These are phyloP conservation scores for Verticillium isaacii DNA, from an alignment of 2,329 filamentous ascomycete genomes.

Conservation along the genomic window DNA sequence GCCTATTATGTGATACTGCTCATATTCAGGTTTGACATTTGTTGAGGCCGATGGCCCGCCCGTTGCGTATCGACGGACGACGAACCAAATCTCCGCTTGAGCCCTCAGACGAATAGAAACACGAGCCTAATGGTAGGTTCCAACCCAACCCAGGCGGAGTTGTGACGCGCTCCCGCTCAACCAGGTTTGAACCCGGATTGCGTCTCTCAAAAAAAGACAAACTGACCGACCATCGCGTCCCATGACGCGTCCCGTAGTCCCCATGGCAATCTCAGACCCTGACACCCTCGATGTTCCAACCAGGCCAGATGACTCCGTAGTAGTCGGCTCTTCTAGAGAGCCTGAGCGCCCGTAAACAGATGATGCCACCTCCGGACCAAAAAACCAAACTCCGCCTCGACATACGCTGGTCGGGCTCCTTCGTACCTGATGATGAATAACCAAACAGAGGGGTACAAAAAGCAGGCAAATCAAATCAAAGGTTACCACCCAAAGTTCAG, in stretches of 20 bases:
- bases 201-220: neutral
- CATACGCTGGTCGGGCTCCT: neutral
- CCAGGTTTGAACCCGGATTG: neutral
- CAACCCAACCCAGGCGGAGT: neutral
- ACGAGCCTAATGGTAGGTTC: neutral
- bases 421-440: neutral
- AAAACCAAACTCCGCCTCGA: neutral
- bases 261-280: neutral
- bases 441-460: neutral
- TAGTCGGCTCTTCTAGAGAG: neutral
- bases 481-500: neutral
- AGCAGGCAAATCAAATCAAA: neutral
- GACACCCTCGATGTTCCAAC: neutral
- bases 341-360: neutral
- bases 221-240: neutral
- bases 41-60: neutral
- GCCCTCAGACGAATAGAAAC: neutral
- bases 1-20: neutral
- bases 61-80: neutral
- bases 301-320: neutral
- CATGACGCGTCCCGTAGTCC: neutral
- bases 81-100: neutral
- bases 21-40: neutral
- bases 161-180: neutral
- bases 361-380: neutral